Evolutionary conservation across 2,329 filamentous ascomycete genomes (phyloP).

Genomic region (Fonsecaea monophora): DNA sequence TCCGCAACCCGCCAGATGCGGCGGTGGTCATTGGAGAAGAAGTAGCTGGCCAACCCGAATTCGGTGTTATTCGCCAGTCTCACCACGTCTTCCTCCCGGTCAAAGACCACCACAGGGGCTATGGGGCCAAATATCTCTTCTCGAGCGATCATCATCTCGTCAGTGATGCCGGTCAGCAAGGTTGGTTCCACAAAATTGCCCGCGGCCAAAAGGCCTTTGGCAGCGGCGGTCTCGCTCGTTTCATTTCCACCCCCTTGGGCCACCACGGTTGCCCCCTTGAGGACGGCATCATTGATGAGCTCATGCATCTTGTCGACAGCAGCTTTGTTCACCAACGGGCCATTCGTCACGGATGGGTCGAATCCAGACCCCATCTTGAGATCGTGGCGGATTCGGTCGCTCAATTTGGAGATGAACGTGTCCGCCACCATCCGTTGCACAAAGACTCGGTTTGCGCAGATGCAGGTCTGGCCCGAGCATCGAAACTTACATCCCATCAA

Average conservation of each 20-base stretch:
- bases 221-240: no score
- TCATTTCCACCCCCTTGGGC: no score
- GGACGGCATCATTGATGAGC: constrained; percentile 34
- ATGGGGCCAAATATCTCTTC: constrained; percentile 46
- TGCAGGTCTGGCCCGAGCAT: constrained; percentile 35
- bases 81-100: constrained; percentile 44
- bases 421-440: constrained; percentile 80
- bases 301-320: constrained; percentile 31
- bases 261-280: constrained; percentile 38
- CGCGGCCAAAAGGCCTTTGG: no score
- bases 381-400: constrained; percentile 68
- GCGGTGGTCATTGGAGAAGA: constrained; percentile 60
- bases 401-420: constrained; percentile 70
- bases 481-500: constrained; percentile 28
- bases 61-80: constrained; percentile 43
- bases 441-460: constrained; percentile 77
- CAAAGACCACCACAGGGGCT: constrained; percentile 68
- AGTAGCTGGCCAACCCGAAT: constrained; percentile 45
- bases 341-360: constrained; percentile 72
- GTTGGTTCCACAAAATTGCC: constrained; percentile 34
- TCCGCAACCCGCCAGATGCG: constrained; percentile 62
- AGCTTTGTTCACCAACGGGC: constrained; percentile 63
- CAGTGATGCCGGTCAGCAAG: constrained; percentile 30
- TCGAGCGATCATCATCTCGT: constrained; percentile 32
- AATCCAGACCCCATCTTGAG: constrained; percentile 81